Evolutionary conservation across 441 rosid genomes (phyloP), one percentile per base, ranked within the genome.

Genomic region (Bocquillonia castaneifolia): DNA sequence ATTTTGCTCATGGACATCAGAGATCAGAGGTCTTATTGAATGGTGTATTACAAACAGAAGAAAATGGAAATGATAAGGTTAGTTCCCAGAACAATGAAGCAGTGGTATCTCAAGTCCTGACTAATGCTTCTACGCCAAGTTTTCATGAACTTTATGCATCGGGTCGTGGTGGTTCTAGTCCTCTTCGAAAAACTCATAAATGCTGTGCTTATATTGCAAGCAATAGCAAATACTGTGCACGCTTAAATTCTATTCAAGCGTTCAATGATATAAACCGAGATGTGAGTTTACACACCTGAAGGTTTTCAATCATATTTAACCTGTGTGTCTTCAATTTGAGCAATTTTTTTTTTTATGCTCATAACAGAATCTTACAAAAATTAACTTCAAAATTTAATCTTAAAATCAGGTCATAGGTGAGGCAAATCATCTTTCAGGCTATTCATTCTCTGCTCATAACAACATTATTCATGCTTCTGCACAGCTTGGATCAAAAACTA

Each of bases 181-280:
- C 79, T 59, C 74, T 69, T 47, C 85, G 76, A 64, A 85, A 81
- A 83, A 79, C 82, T 76, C 92, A 88, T 82, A 91, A 88, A 73
- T 91, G 99, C 60, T 91, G 99, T 79, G 93, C 80, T 73, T 91
- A 91, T 77, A 83, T 91, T 61, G 95, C 97, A 63, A 88, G 84
- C 79, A 86, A 78, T 62, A 81, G 79, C 77, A 91, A 80, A 50
- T 91, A 87, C 72, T 93, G 95, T 58, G 77, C 78, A 25, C 92
- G 92, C 70, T 80, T 93, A 69, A 80, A 91, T 80, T 86, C 96
- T 74, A 88, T 93, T 75, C 97, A 93, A 78, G 93, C 97, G 36
- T 91, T 84, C 80, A 83, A 82, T 78, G 97, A 93, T 74, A 86
- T 89, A 67, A 93, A 91, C 73, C 85, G 96, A 73, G 97, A 89